Conservation (phyloP, 192 early-diverging fungal species). For the Umbelopsis vinacea region DNA sequence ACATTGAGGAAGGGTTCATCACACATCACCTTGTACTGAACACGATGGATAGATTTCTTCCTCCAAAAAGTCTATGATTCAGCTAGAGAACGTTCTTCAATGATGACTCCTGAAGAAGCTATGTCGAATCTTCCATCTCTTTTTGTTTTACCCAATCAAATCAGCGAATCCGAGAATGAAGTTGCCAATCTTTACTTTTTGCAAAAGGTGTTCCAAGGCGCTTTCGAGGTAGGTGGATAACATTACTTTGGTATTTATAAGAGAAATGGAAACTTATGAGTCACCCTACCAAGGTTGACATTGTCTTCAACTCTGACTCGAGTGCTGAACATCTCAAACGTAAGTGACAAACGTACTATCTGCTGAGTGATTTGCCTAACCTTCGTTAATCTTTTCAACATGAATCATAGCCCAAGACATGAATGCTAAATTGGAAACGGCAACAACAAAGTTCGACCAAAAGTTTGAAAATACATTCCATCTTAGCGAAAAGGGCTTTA, state of each 20-base stretch:
- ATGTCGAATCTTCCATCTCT: slow-evolving; percentile 23
- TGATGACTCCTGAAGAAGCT: slow-evolving; percentile 24
- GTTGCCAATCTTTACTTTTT: slow-evolving; percentile 60
- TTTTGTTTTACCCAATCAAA: slow-evolving; percentile 37
- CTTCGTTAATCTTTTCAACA: not conserved
- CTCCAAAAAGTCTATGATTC: slow-evolving; percentile 34
- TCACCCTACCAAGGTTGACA: slow-evolving; percentile 53
- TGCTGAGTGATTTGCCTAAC: not conserved
- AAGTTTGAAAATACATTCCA: slow-evolving; percentile 78
- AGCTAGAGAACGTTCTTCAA: slow-evolving; percentile 22
- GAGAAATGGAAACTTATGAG: not conserved
- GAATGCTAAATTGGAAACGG: slow-evolving; percentile 22
- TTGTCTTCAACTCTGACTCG: slow-evolving; percentile 40
- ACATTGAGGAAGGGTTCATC: not conserved
- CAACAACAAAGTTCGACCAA: slow-evolving; percentile 56
- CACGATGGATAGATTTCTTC: slow-evolving; percentile 36
- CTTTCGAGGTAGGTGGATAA: slow-evolving; percentile 63
- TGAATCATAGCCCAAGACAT: not conserved
- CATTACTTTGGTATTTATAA: not conserved
- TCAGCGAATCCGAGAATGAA: slow-evolving; percentile 33
- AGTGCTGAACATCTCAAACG: slow-evolving; percentile 1
- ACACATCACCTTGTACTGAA: not conserved
- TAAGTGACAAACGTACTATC: not conserved
- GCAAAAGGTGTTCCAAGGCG: slow-evolving; percentile 63
- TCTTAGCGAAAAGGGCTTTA: slow-evolving; percentile 68